Evolutionary conservation across 768 basidiomycete species (phyloP).

Genomic region (Sistotremastrum niveocremeum): DNA sequence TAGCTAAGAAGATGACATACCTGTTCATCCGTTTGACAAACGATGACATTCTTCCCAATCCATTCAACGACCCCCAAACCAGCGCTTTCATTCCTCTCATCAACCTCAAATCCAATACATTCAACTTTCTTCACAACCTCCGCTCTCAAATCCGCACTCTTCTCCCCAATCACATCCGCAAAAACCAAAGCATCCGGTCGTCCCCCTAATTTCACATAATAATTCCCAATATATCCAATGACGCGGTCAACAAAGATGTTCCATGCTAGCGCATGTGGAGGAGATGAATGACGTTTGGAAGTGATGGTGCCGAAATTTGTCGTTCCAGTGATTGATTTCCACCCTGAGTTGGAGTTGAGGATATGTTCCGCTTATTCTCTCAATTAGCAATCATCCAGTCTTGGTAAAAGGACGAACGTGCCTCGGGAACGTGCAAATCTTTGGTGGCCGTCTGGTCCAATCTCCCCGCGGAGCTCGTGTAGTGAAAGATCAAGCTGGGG

Average conservation of each 20-base stretch:
- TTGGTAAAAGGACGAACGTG: slow-evolving; percentile 6
- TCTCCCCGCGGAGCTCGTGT: slow-evolving; percentile 37
- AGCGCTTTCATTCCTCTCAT: slow-evolving; percentile 32
- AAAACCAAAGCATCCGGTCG: slow-evolving; percentile 61
- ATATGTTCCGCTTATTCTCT: slow-evolving; percentile 50
- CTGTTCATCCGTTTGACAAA: slow-evolving; percentile 61
- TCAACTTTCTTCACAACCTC: slow-evolving; percentile 38
- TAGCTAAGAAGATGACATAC: slow-evolving; percentile 15
- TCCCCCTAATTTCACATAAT: slow-evolving; percentile 57
- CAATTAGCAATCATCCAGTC: neutral
- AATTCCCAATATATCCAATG: slow-evolving; percentile 56
- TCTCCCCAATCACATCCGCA: slow-evolving; percentile 81
- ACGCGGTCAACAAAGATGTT: slow-evolving; percentile 70
- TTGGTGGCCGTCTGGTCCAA: slow-evolving; percentile 39
- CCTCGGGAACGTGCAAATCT: slow-evolving; percentile 41
- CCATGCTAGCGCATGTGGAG: slow-evolving; percentile 42
- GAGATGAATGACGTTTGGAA: slow-evolving; percentile 18
- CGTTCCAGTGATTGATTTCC: slow-evolving; percentile 68
- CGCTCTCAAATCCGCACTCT: slow-evolving; percentile 42
- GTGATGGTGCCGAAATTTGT: slow-evolving; percentile 70
- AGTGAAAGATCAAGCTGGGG: slow-evolving; percentile 81
- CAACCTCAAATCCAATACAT: slow-evolving; percentile 54
- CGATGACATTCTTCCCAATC: slow-evolving; percentile 34
- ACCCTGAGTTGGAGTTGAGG: slow-evolving; percentile 62
- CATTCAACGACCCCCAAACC: slow-evolving; percentile 34